A percentile compares a stretch with the other conserved stretches of the same genome.
phyloP scores from a whole-genome alignment of 495 filamentous ascomycete genomes.

The Penicillium atrosanguineum region DNA sequence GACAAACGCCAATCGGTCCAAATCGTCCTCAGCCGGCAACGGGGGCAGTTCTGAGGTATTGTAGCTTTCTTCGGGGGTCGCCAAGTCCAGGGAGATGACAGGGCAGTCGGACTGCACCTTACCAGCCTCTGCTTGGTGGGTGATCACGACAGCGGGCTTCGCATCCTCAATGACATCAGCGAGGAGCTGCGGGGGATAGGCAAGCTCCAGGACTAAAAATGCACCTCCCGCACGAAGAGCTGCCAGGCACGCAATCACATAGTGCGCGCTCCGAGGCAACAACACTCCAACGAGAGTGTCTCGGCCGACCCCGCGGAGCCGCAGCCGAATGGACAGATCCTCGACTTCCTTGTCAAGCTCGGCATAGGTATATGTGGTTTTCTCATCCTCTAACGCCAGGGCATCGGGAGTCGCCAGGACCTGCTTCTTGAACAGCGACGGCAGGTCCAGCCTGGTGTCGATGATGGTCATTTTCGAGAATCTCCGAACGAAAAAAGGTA shows the following conservation, averaged over 20 bases:
- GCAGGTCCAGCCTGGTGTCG: constrained; percentile 61
- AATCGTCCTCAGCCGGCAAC: constrained; percentile 54
- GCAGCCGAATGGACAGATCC: constrained; percentile 52
- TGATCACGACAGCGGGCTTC: constrained; percentile 59
- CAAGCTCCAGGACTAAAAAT: constrained; percentile 68
- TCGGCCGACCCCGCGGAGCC: constrained; percentile 55
- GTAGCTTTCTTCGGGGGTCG: constrained; percentile 35
- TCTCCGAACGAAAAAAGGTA: background rate
- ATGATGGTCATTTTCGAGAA: constrained; percentile 48
- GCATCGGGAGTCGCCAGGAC: constrained; percentile 56
- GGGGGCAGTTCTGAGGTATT: constrained; percentile 35
- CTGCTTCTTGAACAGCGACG: constrained; percentile 58
- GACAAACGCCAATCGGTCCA: constrained; percentile 64
- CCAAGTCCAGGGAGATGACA: constrained; percentile 54
- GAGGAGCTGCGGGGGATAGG: constrained; percentile 62
- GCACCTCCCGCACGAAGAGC: constrained; percentile 65
- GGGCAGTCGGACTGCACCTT: constrained; percentile 57
- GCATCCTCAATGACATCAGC: constrained; percentile 67
- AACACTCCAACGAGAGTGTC: constrained; percentile 64
- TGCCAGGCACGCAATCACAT: constrained; percentile 67
- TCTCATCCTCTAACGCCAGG: constrained; percentile 60
- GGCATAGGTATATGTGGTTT: constrained; percentile 54
- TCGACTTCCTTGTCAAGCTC: constrained; percentile 59
- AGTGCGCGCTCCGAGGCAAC: constrained; percentile 63
- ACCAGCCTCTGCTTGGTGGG: constrained; percentile 49